Evolutionary conservation across 2,329 filamentous ascomycete genomes (phyloP).

Genomic region (Colletotrichum brevisporum): DNA sequence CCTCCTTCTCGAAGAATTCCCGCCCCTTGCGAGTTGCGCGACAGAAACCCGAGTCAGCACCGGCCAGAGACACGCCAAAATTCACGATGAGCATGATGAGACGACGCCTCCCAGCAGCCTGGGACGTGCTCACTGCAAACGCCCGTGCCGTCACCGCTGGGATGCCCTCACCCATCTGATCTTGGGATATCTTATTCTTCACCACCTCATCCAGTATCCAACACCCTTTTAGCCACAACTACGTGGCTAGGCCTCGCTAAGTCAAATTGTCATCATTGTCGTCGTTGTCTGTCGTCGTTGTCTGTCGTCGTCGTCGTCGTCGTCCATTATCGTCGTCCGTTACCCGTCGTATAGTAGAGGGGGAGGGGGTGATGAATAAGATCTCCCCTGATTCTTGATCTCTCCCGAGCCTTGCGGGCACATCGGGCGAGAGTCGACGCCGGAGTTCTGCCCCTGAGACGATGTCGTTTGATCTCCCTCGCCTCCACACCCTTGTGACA

Average conservation of each 20-base stretch:
- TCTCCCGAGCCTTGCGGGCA: constrained; percentile 1
- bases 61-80: too few relatives aligned
- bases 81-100: constrained; percentile 7
- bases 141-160: background rate
- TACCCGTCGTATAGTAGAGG: too few relatives aligned
- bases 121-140: background rate
- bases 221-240: too few relatives aligned
- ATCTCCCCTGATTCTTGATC: constrained; percentile 1
- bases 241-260: too few relatives aligned
- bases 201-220: too few relatives aligned
- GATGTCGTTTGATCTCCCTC: constrained; percentile 31
- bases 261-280: background rate
- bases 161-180: constrained; percentile 8
- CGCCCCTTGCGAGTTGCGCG: background rate
- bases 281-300: constrained; percentile 3
- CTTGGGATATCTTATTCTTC: too few relatives aligned
- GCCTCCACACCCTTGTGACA: constrained; percentile 21
- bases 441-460: constrained; percentile 31
- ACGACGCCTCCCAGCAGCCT: constrained; percentile 6
- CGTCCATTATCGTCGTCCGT: too few relatives aligned
- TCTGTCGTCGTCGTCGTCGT: constrained; percentile 1
- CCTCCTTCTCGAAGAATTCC: constrained; percentile 6
- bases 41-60: constrained; percentile 2
- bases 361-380: too few relatives aligned
- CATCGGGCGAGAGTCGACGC: constrained; percentile 12